Evolutionary conservation across 495 filamentous ascomycete genomes (phyloP), one percentile per base, ranked within the genome.

Genomic region (Aspergillus sclerotiicarbonarius): DNA sequence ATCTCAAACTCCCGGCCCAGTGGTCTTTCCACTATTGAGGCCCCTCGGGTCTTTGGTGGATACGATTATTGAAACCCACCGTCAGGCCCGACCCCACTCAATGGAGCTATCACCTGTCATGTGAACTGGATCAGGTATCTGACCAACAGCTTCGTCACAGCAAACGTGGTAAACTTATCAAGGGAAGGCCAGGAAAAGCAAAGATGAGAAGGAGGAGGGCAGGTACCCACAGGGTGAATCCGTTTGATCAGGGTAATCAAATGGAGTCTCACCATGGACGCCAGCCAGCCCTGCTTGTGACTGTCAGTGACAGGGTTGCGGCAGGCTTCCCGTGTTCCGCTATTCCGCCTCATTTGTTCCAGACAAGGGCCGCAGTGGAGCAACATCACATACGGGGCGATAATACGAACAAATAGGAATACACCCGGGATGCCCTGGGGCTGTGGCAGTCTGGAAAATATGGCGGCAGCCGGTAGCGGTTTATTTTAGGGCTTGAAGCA

Each of bases 281-380:
- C 53, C 53, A 25, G 47, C 47, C 47, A 50, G 47, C 29, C 47
- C 47, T 31, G 31, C 13, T 16, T 50, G 47, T 50, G 4, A 15
- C 37, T 41, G 37, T n/a, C 47, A 50, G 47, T 50, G 47, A 50
- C 47, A 50, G 47, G 47, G 31, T 16, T 16, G 33, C 32, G 44
- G 46, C 54, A 56, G 44, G 35, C 54, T 39, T 56, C 54, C 54
- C 54, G 54, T 47, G 43, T 48, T 56, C 25, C 54, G 54, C 54
- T 47, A 29, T 48, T 56, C 25, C 54, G 54, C 54, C 54, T 56
- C 54, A 56, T 47, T 56, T 56, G 44, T 48, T 48, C 54, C 54
- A 56, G 45, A 56, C 54, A 56, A 56, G 54, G 54, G 13, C 31
- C 25, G 13, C 18, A 25, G 47, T 50, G 47, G 47, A 50, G 47